Evolutionary conservation across 1,139 yeast species (phyloP), one percentile per base, ranked within the genome.

Genomic region (Fermentozyma sake): DNA sequence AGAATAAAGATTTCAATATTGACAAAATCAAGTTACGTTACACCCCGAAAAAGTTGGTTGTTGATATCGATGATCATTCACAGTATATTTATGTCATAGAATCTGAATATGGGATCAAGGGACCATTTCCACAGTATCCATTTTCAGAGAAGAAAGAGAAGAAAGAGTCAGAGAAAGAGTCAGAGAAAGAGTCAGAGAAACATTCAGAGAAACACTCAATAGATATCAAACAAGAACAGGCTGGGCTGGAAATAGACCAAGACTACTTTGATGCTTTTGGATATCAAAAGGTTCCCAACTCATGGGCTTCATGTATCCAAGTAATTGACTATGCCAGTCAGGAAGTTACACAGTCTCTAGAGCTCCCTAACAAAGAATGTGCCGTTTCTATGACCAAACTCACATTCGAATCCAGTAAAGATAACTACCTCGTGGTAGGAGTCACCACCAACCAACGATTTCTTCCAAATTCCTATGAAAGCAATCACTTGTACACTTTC

Each of bases 281-380:
- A 22, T 55, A 66, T 52, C 36, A 46, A 3, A 33, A 32, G 4
- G 31, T 26, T 3, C 22, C 24, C 4, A 42, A 40, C 3, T 30
- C 45, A 4, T 74, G 79, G 72, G 72, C 68, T 0, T 71, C 81
- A 2, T 67, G 76, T 31, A 44, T 81, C 17, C 77, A 80, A 43
- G 65, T 68, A 0, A 55, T 77, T 4, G 68, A 75, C 28, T 50
- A 58, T 0, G 39, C 43, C 2, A 45, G 52, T 3, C 53, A 55
- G 16, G 56, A 59, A 14, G 53, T 73, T 2, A 44, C 58, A 0
- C 68, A 65, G 31, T 52, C 66, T 0, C 38, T 70, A 6, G 71
- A 68, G 24, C 50, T 80, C 10, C 47, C 51, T 0, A 43, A 45
- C 9, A 51, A 61, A 30, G 78, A 72, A 36, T 56, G 69, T 3